Conservation (phyloP, 257 asterid genomes). For the Verbascum thapsus region DNA sequence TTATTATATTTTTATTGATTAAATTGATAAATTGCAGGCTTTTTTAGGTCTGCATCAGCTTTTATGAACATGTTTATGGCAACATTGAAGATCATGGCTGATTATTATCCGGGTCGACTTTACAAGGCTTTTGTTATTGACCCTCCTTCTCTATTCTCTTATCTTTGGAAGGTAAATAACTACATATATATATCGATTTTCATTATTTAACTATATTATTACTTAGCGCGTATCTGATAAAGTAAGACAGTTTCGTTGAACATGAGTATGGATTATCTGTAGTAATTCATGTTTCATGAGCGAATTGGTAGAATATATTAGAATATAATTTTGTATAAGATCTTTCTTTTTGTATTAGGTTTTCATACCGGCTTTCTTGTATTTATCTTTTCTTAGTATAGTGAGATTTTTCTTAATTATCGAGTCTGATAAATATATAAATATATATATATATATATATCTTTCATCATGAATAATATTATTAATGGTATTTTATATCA, state of each 20-base stretch:
- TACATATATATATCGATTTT: not conserved
- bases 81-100: constrained; percentile 64
- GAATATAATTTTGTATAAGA: no score
- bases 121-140: constrained; percentile 78
- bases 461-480: no score
- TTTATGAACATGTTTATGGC: constrained; percentile 67
- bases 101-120: constrained; percentile 71
- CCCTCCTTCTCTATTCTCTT: constrained; percentile 80
- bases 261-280: no score
- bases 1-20: constrained; percentile 39
- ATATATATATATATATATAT: no score
- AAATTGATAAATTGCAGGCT: constrained; percentile 65
- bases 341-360: no score
- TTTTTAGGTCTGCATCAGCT: constrained; percentile 82
- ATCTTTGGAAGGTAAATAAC: constrained; percentile 76
- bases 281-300: no score
- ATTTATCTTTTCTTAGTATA: no score
- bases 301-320: no score
- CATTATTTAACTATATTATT: not conserved
- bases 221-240: not conserved
- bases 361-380: no score
- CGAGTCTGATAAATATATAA: no score
- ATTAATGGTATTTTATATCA: no score
- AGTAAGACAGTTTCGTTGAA: not conserved
- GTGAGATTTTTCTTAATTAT: no score